Evolutionary conservation across 2,329 filamentous ascomycete species (phyloP), one percentile per base, ranked within the genome.

Genomic region (Raffaelea deltoideospora): DNA sequence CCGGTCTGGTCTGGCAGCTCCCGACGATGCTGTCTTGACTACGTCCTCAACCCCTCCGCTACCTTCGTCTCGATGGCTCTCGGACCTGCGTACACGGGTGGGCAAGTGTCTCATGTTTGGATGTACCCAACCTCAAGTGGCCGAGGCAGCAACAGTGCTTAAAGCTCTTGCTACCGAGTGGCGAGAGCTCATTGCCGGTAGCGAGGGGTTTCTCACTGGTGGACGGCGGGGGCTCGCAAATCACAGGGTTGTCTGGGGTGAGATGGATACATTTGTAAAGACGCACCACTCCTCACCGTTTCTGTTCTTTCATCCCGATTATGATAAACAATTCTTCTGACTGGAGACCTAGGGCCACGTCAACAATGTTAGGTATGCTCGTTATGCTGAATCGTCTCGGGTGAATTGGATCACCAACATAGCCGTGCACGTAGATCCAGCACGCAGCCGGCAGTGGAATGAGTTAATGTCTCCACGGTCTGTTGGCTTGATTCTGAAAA

Each of bases 341-440:
- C 22, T 7, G 11, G 11, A 11, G 7, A 11, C 22, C 22, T 24
- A 61, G 75, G 72, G 76, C 34, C 85, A 94, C 55, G 79, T 94
- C 34, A 94, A 93, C 54, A 93, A 93, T 48, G 76, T 87, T 43
- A 73, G 72, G 45, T 93, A 93, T 55, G 76, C 81, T 47, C 72
- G 80, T 42, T 93, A 83, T 54, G 85, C 85, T 26, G 87, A 95
- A 54, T 78, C 79, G 6, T 77, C 76, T 4, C 71, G 87, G 26
- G 71, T 88, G 23, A 83, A 86, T 49, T 93, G 82, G 79, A 67
- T 76, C 20, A 64, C 66, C 39, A 79, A 85, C 49, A 78, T 83
- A 46, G 79, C 74, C 5, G 58, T 65, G 3, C 58, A 72, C 41
- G 60, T 74, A 33, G 76, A 85, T 47, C 70, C 73, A 0, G 54